These are phyloP conservation scores for Entomophthora muscae DNA, from an alignment of 371 early-diverging fungal genomes.

Conservation along the genomic window DNA sequence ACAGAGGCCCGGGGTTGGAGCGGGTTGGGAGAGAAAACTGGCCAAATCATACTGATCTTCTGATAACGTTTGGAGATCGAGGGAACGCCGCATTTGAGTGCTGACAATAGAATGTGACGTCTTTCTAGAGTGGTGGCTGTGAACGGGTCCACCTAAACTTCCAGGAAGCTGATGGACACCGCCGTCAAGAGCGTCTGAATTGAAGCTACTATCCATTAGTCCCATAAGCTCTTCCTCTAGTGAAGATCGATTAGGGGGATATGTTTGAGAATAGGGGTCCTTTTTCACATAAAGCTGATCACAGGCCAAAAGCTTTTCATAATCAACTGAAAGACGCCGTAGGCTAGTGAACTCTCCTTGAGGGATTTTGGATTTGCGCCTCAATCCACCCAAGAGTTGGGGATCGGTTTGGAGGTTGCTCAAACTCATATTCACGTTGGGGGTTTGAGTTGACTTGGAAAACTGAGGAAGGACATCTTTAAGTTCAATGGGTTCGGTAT, in stretches of 20 bases:
- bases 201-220: background rate
- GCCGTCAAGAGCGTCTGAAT: background rate
- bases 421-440: background rate
- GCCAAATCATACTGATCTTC: no score
- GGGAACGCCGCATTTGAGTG: no score
- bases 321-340: background rate
- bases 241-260: background rate
- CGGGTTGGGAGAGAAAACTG: background rate
- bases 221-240: background rate
- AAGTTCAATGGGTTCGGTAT: background rate
- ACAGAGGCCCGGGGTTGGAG: background rate
- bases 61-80: no score
- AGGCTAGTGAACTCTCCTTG: background rate
- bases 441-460: background rate
- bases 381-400: background rate
- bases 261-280: background rate
- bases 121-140: no score
- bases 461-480: background rate
- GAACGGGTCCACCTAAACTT: no score
- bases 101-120: no score
- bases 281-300: background rate
- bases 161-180: background rate
- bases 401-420: background rate
- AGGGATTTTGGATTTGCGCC: background rate
- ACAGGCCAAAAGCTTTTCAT: no score